A percentile compares a stretch with the other conserved stretches of the same genome.
Conservation (phyloP, 2,329 filamentous ascomycete genomes). For the Talaromyces sp. region DNA sequence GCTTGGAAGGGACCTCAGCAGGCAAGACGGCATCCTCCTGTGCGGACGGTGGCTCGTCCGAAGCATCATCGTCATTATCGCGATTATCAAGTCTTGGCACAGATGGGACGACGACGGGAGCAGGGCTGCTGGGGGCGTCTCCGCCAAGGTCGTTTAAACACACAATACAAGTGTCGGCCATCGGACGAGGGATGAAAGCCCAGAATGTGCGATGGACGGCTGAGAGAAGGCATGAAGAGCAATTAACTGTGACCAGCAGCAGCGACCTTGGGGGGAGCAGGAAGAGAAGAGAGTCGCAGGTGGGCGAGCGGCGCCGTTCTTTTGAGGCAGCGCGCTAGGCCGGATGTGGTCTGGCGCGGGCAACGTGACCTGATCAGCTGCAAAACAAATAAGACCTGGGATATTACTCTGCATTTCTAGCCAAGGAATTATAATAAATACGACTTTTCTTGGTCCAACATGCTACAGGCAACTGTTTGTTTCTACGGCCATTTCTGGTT, state of each 20-base stretch:
- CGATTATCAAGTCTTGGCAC: slow-evolving; percentile 37
- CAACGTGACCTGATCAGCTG: slow-evolving; percentile 7
- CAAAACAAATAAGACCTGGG: too few species aligned
- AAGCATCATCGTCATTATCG: slow-evolving; percentile 22
- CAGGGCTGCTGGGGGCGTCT: slow-evolving; percentile 41
- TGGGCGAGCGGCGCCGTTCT: background rate
- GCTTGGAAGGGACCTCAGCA: slow-evolving; percentile 6
- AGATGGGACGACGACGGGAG: slow-evolving; percentile 36
- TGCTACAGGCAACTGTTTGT: too few species aligned
- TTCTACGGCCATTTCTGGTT: too few species aligned
- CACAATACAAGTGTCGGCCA: slow-evolving; percentile 66
- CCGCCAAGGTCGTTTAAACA: slow-evolving; percentile 64
- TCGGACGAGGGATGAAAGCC: slow-evolving; percentile 32
- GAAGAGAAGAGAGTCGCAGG: background rate
- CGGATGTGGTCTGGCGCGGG: slow-evolving; percentile 3
- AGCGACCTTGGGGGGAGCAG: background rate
- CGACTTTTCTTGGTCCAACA: too few species aligned
- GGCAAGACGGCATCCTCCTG: slow-evolving; percentile 6
- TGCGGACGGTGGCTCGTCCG: slow-evolving; percentile 12
- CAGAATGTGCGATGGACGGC: slow-evolving; percentile 21
- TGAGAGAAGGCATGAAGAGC: slow-evolving; percentile 35
- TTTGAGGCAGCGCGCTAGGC: background rate
- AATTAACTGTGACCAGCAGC: slow-evolving; percentile 11
- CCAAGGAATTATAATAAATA: too few species aligned
- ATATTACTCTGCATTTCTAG: too few species aligned